phyloP scores from a whole-genome alignment of 805 yeast species.

The Cyberlindnera meyerae region DNA sequence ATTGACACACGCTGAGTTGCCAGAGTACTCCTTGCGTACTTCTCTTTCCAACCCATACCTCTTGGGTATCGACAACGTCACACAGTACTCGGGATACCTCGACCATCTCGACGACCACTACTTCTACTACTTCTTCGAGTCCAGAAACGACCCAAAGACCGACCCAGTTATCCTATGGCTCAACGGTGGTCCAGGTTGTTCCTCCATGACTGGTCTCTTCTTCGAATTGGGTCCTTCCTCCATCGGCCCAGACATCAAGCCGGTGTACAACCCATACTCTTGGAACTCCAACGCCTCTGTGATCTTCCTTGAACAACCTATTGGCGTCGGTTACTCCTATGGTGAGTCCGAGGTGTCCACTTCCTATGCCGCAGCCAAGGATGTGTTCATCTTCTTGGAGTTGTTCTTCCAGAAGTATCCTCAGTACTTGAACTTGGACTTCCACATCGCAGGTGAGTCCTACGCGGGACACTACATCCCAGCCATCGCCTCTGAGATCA shows the following conservation, averaged over 20 bases:
- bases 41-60: slow-evolving; percentile 31
- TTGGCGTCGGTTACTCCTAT: slow-evolving; percentile 86
- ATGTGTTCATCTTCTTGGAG: slow-evolving; percentile 78
- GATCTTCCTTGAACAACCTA: slow-evolving; percentile 90
- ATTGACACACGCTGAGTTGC: slow-evolving; percentile 6
- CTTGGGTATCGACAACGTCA: slow-evolving; percentile 73
- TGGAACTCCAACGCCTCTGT: slow-evolving; percentile 93
- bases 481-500: slow-evolving; percentile 53
- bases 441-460: slow-evolving; percentile 83
- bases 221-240: slow-evolving; percentile 90
- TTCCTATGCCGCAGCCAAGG: slow-evolving; percentile 81
- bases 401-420: slow-evolving; percentile 84
- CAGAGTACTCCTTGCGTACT: slow-evolving; percentile 18
- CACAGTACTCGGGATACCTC: slow-evolving; percentile 79
- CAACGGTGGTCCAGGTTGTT: slow-evolving; percentile 97
- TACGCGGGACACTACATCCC: slow-evolving; percentile 85
- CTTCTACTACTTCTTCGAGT: slow-evolving; percentile 86
- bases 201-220: slow-evolving; percentile 83
- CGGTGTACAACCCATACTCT: slow-evolving; percentile 74
- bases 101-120: slow-evolving; percentile 76
- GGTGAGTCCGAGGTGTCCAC: slow-evolving; percentile 58
- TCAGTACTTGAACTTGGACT: slow-evolving; percentile 48
- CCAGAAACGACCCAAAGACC: slow-evolving; percentile 76
- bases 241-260: slow-evolving; percentile 58
- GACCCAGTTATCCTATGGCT: slow-evolving; percentile 88